Evolutionary conservation across 1,284 basidiomycete genomes (phyloP), one percentile per base, ranked within the genome.

Genomic region (Moniliophthora roreri): DNA sequence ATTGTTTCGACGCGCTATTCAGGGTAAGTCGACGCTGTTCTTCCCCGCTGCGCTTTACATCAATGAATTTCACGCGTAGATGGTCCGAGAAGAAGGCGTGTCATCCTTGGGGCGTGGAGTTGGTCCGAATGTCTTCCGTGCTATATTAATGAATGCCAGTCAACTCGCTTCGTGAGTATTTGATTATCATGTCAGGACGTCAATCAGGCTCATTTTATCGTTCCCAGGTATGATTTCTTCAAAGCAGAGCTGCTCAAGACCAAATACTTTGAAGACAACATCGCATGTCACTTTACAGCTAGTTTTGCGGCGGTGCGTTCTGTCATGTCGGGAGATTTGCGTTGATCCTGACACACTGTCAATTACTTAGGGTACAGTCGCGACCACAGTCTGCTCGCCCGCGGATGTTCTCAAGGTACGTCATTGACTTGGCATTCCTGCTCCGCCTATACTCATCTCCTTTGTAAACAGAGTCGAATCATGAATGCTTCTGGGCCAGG

Each of bases 371-470:
- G 93, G 93, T 16, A 95, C 93, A 0, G 89, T 95, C 2, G 93
- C 93, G 10, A 95, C 93, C 2, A 95, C 93, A 0, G 85, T 96
- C n/a, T 95, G 93, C 69, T 93, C 92, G 0, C 93, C 93, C 0
- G 93, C 93, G 11, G 93, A 96, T 65, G 93, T 95, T 23, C 74
- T 96, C 59, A 95, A 95, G 78, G 83, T 83, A 23, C 52, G 79
- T 36, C 24, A 20, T 44, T 44, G 16, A 5, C 1, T 4, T 41
- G 11, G 40, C 18, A 18, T 16, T 41, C 24, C 9, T 48, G 15
- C 20, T 38, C 42, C 11, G 8, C 2, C 11, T 32, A 38, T 44
- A 11, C 32, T 24, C 50, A 26, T 47, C 40, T 16, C 32, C 4
- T 26, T 52, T 39, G 49, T 44, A n/a, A 51, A 9, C 66, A 81